Evolutionary conservation across 148 eudicot species (phyloP), one percentile per base, ranked within the genome.

Genomic region (Rhododendron ferrugineum): DNA sequence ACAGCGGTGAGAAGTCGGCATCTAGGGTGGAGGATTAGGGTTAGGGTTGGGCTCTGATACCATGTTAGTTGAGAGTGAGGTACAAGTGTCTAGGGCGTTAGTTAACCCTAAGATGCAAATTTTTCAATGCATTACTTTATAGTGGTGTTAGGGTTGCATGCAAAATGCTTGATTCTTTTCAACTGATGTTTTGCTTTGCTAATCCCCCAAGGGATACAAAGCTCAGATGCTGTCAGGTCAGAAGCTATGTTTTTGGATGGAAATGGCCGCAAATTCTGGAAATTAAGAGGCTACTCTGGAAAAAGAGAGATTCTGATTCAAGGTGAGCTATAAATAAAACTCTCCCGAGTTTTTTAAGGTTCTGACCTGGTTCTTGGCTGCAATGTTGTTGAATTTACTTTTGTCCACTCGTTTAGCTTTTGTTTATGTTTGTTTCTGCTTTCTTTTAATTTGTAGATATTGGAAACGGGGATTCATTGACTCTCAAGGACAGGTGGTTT

Each of bases 261-360:
- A 64, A 66, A 77, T 37, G 87, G 87, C 68, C 85, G 81, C 49
- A 82, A 78, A 36, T 82, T 85, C 85, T 88, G 89, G 89, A 88
- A 88, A 77, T 70, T 82, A 77, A 85, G 80, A 88, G 80, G 89
- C 81, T 54, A 82, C 75, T 66, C 74, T 37, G 36, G 73, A 16
- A 49, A 78, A 78, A 78, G 66, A 20, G 78, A 77, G 44, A 42
- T 88, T n/a, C 72, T 88, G 77, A 82, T 88, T 76, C 89, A 88
- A 82, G 89, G 89, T 88, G 47, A 82, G 79, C 36, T 50, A 32
- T 46, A 49, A 68, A 46, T 32, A n/a, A 8, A 82, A 6, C 32
- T 14, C 32, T 26, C 73, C 28, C 11, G 4, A 30, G 9, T 32
- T 42, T 56, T 22, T 30, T 56, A 4, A 26, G 26, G 42, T 73